Percentiles rank a stretch among this genome's conserved stretches.
Conservation (phyloP, 75 land plant genomes). For the Selaginella tamariscina region DNA sequence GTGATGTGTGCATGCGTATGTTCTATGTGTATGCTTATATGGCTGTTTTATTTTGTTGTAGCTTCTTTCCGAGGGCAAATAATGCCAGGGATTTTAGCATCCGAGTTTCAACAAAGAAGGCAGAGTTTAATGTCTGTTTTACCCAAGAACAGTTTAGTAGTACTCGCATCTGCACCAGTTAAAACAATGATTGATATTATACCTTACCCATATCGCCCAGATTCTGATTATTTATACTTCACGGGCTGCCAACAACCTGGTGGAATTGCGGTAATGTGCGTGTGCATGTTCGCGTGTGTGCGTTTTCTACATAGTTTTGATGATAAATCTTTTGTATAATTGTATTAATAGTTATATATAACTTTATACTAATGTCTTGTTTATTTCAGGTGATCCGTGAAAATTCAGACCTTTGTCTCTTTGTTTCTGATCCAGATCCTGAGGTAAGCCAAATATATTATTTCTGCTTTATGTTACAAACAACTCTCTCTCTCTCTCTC, state of each 20-base stretch:
- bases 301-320: too few species aligned
- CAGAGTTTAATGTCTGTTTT: conserved; percentile 47
- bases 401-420: conserved; percentile 77
- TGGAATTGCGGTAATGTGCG: conserved; percentile 80
- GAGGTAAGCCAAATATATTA: conserved; percentile 30
- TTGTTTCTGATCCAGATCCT: conserved; percentile 67
- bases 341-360: too few species aligned
- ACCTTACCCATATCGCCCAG: conserved; percentile 83
- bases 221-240: conserved; percentile 71
- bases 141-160: conserved; percentile 63
- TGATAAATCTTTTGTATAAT: too few species aligned
- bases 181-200: conserved; percentile 95
- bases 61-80: conserved; percentile 61
- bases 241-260: conserved; percentile 91
- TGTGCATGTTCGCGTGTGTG: too few species aligned
- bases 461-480: background rate
- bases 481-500: too few species aligned
- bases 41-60: conserved; percentile 15
- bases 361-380: too few species aligned
- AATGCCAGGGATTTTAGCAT: conserved; percentile 49
- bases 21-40: too few species aligned
- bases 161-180: conserved; percentile 62
- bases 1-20: too few species aligned
- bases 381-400: conserved; percentile 50
- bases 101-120: conserved; percentile 57